Evolutionary conservation across 2,329 filamentous ascomycete genomes (phyloP).

Genomic region (Nemania serpens): DNA sequence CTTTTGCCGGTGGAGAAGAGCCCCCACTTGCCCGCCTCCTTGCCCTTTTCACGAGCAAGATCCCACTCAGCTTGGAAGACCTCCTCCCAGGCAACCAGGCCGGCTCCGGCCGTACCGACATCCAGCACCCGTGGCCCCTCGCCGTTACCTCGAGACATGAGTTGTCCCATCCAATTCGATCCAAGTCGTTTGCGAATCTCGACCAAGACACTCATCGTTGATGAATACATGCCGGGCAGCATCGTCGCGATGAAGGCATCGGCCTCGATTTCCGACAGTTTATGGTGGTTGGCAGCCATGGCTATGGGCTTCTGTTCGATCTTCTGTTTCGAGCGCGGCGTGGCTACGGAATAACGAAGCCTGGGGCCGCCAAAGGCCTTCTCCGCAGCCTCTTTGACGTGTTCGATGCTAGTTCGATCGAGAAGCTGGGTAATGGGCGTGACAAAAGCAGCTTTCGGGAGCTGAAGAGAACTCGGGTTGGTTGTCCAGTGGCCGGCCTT

Average conservation of each 20-base stretch:
- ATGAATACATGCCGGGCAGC: conserved; percentile 72
- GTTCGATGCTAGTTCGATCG: conserved; percentile 69
- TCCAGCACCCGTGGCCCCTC: conserved; percentile 70
- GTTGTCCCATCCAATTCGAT: conserved; percentile 67
- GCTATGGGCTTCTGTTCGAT: conserved; percentile 68
- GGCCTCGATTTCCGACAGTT: conserved; percentile 76
- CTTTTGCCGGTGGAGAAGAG: conserved; percentile 68
- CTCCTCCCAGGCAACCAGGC: conserved; percentile 75
- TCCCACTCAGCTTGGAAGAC: conserved; percentile 83
- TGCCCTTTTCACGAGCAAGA: conserved; percentile 60
- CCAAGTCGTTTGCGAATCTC: conserved; percentile 77
- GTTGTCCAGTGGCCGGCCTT: conserved; percentile 74
- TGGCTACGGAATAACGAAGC: conserved; percentile 77
- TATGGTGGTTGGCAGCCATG: conserved; percentile 64
- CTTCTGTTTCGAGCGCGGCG: conserved; percentile 61
- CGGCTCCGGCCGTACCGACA: conserved; percentile 74
- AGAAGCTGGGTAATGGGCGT: conserved; percentile 73
- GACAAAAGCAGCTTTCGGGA: conserved; percentile 73
- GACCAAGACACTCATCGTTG: conserved; percentile 68
- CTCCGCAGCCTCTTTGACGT: conserved; percentile 74
- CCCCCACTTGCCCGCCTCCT: conserved; percentile 31
- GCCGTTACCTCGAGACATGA: conserved; percentile 62
- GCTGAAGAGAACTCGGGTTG: conserved; percentile 71
- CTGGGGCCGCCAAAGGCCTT: conserved; percentile 75
- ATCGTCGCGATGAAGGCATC: conserved; percentile 73